phyloP scores from a whole-genome alignment of 139 green algal genomes.

The Volvox reticuliferus region DNA sequence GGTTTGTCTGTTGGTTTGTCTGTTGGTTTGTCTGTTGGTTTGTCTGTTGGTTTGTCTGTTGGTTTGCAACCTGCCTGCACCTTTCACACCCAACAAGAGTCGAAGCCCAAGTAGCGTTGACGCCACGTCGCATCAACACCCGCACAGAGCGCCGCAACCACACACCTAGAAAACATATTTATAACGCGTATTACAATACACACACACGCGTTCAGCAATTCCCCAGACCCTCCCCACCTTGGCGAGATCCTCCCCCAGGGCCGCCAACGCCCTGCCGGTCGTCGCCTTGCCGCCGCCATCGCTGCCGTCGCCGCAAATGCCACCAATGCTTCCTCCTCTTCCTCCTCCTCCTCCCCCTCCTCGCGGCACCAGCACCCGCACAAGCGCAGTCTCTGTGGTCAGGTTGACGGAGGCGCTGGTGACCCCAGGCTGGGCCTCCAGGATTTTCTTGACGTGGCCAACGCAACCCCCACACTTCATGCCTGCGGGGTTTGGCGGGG shows the following conservation, averaged over 20 bases:
- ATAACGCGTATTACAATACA: too few species aligned
- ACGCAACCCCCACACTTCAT: constrained; percentile 95
- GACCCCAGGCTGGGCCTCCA: constrained; percentile 73
- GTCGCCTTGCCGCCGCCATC: not conserved
- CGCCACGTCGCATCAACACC: too few species aligned
- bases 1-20: too few species aligned
- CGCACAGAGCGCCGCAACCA: too few species aligned
- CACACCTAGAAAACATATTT: too few species aligned
- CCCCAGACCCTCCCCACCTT: constrained; percentile 50
- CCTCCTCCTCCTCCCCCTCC: constrained; percentile 6
- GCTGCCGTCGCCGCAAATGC: constrained; percentile 19
- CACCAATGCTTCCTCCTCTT: not conserved
- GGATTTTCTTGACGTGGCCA: constrained; percentile 78
- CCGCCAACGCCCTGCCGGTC: not conserved
- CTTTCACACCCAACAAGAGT: too few species aligned
- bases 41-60: too few species aligned
- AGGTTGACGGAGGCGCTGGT: constrained; percentile 87
- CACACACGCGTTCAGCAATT: not conserved
- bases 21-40: too few species aligned
- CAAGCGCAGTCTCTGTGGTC: constrained; percentile 90
- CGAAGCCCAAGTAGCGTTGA: too few species aligned
- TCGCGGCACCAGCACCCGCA: constrained; percentile 72
- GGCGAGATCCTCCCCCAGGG: constrained; percentile 55
- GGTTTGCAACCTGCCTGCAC: too few species aligned
- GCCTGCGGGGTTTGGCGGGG: constrained; percentile 66